These are phyloP conservation scores for Aspergillus aculeatinus DNA, from an alignment of 2,329 filamentous ascomycete species.

Conservation along the genomic window DNA sequence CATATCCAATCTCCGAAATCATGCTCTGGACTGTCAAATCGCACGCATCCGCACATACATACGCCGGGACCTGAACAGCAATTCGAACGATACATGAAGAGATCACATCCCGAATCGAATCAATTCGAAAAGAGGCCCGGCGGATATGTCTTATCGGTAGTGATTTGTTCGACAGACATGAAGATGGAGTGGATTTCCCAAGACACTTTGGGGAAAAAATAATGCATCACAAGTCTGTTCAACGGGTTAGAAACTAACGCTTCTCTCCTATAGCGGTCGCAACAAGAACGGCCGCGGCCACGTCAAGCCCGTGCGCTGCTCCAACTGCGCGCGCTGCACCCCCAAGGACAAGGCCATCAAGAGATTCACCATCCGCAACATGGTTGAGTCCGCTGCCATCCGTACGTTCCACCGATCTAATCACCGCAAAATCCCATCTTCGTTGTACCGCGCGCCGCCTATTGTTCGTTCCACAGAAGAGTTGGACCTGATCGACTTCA, in stretches of 20 bases:
- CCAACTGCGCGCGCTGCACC: constrained; percentile 84
- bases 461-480: constrained; percentile 10
- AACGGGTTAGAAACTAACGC: constrained; percentile 12
- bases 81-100: neutral
- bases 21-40: neutral
- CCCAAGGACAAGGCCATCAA: constrained; percentile 99
- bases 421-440: constrained; percentile 7
- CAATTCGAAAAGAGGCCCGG: neutral
- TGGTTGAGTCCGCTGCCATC: constrained; percentile 99
- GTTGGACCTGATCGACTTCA: neutral
- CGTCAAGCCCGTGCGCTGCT: constrained; percentile 98
- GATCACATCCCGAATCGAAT: neutral
- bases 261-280: constrained; percentile 67
- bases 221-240: neutral
- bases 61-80: neutral
- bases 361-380: constrained; percentile 99
- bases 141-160: neutral
- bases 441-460: constrained; percentile 15
- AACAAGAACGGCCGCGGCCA: constrained; percentile 99
- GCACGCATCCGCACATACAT: neutral
- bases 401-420: constrained; percentile 65
- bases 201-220: neutral
- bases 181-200: neutral
- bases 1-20: neutral
- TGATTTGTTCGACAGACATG: neutral